Evolutionary conservation across 2,329 filamentous ascomycete species (phyloP).

Genomic region (Claviceps lovelessii): DNA sequence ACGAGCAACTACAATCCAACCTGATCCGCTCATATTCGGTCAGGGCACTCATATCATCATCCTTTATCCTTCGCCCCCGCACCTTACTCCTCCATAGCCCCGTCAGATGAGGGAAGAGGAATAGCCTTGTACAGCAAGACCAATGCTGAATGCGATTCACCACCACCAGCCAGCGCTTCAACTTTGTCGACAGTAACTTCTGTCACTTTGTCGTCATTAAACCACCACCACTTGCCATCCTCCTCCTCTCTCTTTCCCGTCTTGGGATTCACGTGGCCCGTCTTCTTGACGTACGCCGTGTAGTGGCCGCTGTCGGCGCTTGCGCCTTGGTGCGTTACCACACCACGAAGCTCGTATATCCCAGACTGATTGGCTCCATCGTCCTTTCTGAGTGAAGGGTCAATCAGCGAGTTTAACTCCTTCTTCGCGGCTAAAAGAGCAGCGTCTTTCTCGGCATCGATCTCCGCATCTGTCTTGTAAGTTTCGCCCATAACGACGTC

Average conservation of each 20-base stretch:
- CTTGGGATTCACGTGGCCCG: slow-evolving; percentile 53
- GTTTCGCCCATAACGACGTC: slow-evolving; percentile 63
- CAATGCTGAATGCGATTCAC: slow-evolving; percentile 70
- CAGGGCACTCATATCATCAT: no score
- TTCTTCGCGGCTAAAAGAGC: slow-evolving; percentile 70
- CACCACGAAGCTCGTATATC: slow-evolving; percentile 82
- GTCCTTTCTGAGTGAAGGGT: slow-evolving; percentile 59
- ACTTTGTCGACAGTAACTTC: slow-evolving; percentile 90
- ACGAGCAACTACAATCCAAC: neutral
- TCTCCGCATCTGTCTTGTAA: slow-evolving; percentile 87
- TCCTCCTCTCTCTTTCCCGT: slow-evolving; percentile 67
- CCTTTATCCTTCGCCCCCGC: neutral
- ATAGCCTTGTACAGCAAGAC: slow-evolving; percentile 69
- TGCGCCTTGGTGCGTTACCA: slow-evolving; percentile 92
- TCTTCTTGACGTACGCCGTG: slow-evolving; percentile 95
- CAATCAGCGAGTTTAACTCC: slow-evolving; percentile 67
- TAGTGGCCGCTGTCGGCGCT: slow-evolving; percentile 97
- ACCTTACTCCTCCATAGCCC: slow-evolving; percentile 13
- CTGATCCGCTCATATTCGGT: no score
- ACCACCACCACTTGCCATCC: slow-evolving; percentile 99
- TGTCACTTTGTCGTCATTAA: slow-evolving; percentile 94
- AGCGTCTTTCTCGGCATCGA: slow-evolving; percentile 70
- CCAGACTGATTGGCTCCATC: slow-evolving; percentile 84
- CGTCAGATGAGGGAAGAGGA: slow-evolving; percentile 47
- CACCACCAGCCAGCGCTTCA: slow-evolving; percentile 75